Evolutionary conservation across 148 eudicot species (phyloP), one percentile per base, ranked within the genome.

Genomic region (Linanthus parryae): DNA sequence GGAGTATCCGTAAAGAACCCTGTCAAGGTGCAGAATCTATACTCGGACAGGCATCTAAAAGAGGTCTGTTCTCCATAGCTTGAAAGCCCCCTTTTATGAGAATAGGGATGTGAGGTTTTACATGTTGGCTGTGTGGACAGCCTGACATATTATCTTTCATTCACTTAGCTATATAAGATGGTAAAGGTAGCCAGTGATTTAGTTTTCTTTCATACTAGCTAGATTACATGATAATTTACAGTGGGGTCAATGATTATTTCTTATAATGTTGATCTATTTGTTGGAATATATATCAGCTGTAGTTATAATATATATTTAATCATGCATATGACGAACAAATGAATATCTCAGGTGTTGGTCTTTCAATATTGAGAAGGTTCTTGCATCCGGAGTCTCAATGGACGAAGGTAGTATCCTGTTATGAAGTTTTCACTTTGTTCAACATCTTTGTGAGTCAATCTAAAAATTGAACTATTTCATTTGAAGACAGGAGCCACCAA

Each of bases 331-430:
- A 64, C 30, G 22, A 62, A 22, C 27, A 28, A 42, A 33, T 69
- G 43, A 39, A 29, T 61, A 61, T 52, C 70, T 52, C 91, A 94
- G 99, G 82, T 62, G 92, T 74, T 67, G 99, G 99, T 20, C 96
- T 94, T 63, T 94, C 99, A 34, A 73, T 94, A 57, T 66, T 94
- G 59, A 72, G 80, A 52, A 79, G 75, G 52, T 94, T 94, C 77
- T 69, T 94, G 56, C 36, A 69, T 66, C 91, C 96, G 64, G 71
- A 75, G 20, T 77, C 83, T 49, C 61, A 73, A 30, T 28, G 26
- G 22, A 44, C 69, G 54, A 82, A 84, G 96, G 99, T 94, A 82
- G 35, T 53, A 44, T 48, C 57, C 41, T n/a, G n/a, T n/a, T n/a
- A n/a, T n/a, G n/a, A n/a, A n/a, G n/a, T n/a, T n/a, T 34, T 14